A percentile compares a stretch with the other conserved stretches of the same genome.
phyloP scores from a whole-genome alignment of 208 protist genomes.

The Leishmania lainsoni region DNA sequence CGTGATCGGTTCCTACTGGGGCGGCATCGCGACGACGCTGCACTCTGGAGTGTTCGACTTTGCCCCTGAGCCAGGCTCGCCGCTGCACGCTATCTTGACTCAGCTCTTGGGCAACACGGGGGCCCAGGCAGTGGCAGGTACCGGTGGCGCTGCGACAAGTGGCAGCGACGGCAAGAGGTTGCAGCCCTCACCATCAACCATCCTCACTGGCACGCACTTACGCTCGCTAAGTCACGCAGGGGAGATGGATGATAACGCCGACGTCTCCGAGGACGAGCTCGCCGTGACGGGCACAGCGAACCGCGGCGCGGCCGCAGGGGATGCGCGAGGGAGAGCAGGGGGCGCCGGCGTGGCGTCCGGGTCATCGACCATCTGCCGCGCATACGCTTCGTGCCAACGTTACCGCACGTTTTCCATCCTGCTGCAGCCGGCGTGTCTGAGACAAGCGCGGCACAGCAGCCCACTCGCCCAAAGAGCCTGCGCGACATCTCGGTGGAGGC shows the following conservation, averaged over 20 bases:
- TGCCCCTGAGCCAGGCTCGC: slow-evolving; percentile 29
- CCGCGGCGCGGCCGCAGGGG: not conserved
- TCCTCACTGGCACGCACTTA: slow-evolving; percentile 14
- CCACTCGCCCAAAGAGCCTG: slow-evolving; percentile 31
- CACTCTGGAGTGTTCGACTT: slow-evolving; percentile 79
- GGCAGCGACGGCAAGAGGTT: slow-evolving; percentile 5
- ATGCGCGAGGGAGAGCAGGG: not conserved
- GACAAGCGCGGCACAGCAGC: not conserved
- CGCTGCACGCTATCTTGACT: slow-evolving; percentile 45
- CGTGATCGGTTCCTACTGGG: slow-evolving; percentile 82
- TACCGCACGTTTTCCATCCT: slow-evolving; percentile 24
- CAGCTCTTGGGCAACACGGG: slow-evolving; percentile 24
- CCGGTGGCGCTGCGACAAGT: slow-evolving; percentile 6
- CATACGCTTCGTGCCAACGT: slow-evolving; percentile 41
- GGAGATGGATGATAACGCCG: slow-evolving; percentile 3
- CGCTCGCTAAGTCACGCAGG: slow-evolving; percentile 5
- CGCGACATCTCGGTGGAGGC: slow-evolving; percentile 71
- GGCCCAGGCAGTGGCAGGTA: not conserved
- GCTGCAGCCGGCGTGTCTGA: not conserved
- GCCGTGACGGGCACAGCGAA: not conserved
- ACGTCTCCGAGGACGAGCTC: not conserved
- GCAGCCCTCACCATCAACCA: slow-evolving; percentile 32
- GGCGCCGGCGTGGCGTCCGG: not conserved
- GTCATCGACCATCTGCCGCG: slow-evolving; percentile 27
- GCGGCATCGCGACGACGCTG: slow-evolving; percentile 71